Evolutionary conservation across 306 rosid species (phyloP), one percentile per base, ranked within the genome.

Genomic region (Prunus salicina): DNA sequence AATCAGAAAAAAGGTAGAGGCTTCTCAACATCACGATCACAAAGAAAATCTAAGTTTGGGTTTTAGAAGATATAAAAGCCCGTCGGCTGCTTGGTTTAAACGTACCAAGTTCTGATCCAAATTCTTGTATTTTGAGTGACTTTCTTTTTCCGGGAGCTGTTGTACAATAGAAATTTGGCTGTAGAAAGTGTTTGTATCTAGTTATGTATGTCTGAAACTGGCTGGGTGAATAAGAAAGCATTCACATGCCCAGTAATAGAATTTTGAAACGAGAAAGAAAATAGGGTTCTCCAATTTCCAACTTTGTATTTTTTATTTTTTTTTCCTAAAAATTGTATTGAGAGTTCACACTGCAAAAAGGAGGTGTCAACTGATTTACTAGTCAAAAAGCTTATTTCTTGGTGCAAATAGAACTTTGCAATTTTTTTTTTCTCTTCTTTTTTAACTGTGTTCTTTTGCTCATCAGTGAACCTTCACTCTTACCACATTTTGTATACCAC

Each of bases 81-180:
- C 0, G 15, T 19, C 20, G 24, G 20, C 45, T 15, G 19, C 24
- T 49, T 34, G 18, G 77, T 47, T 52, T 25, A 53, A 19, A 73
- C 72, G 53, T n/a, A 32, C 71, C 1, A 2, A 18, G n/a, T 22
- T 14, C 11, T 6, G 9, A 15, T 67, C 22, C 3, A 25, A 38
- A 18, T 15, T 30, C 12, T 78, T 55, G 49, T 73, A 69, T 12
- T 71, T 63, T 18, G 85, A 76, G 75, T 41, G 73, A 67, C 75
- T 83, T 88, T 85, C 81, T 88, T 83, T 87, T 51, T 43, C 72
- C 45, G 78, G 82, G 60, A 81, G 81, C 70, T 71, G 70, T 78
- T 63, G 84, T 74, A 64, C 76, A 43, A 60, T 82, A 60, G 79
- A 27, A 69, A 70, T 69, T 71, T 6, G 67, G 28, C 38, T 77